Conservation (phyloP, 176 grass and related monocot species). For the Areca catechu region DNA sequence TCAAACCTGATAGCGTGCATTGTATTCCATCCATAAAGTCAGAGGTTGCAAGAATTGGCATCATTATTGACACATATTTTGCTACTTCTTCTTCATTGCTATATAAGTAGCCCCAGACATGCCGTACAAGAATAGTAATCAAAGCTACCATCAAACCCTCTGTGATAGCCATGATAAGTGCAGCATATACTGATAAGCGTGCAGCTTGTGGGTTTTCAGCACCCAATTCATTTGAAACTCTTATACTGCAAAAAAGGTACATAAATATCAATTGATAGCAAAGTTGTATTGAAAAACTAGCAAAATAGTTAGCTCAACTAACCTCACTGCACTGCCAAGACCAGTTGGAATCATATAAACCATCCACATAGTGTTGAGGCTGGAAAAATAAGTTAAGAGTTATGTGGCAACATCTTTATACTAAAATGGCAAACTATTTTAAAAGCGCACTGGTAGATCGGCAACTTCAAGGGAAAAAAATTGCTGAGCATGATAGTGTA, state of each 20-base stretch:
- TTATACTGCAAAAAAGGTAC: slow-evolving; percentile 45
- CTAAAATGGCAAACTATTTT: no score
- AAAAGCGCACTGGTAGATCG: no score
- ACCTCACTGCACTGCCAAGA: slow-evolving; percentile 80
- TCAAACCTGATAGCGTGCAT: slow-evolving; percentile 81
- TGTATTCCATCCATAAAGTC: slow-evolving; percentile 93
- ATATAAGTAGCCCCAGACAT: slow-evolving; percentile 77
- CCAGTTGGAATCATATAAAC: slow-evolving; percentile 97
- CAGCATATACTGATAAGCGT: slow-evolving; percentile 42
- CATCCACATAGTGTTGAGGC: slow-evolving; percentile 96
- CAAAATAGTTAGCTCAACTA: slow-evolving; percentile 2
- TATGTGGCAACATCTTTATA: no score
- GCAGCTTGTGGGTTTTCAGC: slow-evolving; percentile 48
- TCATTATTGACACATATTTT: slow-evolving; percentile 69
- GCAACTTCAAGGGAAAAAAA: no score
- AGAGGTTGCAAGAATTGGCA: slow-evolving; percentile 78
- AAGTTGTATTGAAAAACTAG: background rate
- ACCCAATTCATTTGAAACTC: slow-evolving; percentile 93
- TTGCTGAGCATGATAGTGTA: no score
- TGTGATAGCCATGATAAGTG: slow-evolving; percentile 49
- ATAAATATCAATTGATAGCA: no score
- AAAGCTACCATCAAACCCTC: slow-evolving; percentile 54
- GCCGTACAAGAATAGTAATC: slow-evolving; percentile 41
- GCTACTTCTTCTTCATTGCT: slow-evolving; percentile 58
- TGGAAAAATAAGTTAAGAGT: slow-evolving; percentile 18